A percentile compares a stretch with the other conserved stretches of the same genome.
phyloP scores from a whole-genome alignment of 2,329 filamentous ascomycete genomes.

The Proliferodiscus dingleyae region DNA sequence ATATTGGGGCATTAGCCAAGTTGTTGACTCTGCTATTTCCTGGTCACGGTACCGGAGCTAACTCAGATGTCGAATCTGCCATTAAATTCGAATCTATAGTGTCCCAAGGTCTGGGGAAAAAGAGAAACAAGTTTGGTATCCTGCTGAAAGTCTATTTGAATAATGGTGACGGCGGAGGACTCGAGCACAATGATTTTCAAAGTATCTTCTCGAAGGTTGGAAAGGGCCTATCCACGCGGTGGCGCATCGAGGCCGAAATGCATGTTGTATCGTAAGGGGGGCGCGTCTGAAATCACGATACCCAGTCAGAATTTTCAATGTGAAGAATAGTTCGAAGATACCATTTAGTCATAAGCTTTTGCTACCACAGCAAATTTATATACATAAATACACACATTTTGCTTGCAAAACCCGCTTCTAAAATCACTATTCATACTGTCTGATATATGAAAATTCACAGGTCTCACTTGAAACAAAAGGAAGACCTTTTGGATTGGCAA shows the following conservation, averaged over 20 bases:
- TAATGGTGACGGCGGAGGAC: conserved; percentile 4
- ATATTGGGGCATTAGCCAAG: conserved; percentile 24
- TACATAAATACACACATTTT: no score
- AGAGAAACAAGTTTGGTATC: conserved; percentile 19
- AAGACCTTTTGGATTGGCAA: no score
- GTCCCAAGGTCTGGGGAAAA: conserved; percentile 16
- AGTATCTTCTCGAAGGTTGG: conserved; percentile 44
- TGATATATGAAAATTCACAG: no score
- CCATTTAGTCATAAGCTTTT: no score
- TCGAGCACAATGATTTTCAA: conserved; percentile 26
- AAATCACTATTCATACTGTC: no score
- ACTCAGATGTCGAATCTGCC: not conserved
- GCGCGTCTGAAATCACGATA: not conserved
- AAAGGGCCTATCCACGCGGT: conserved; percentile 47
- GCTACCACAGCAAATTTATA: no score
- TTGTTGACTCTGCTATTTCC: conserved; percentile 18
- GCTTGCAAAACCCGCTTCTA: no score
- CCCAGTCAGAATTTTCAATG: not conserved
- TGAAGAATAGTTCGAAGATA: no score
- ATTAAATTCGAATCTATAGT: conserved; percentile 4
- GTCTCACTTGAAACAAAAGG: no score
- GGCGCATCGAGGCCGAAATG: conserved; percentile 25
- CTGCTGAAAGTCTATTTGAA: not conserved
- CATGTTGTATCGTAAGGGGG: not conserved
- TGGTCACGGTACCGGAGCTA: conserved; percentile 8